Conservation (phyloP, 371 early-diverging fungal genomes). For the Mucor sp. region DNA sequence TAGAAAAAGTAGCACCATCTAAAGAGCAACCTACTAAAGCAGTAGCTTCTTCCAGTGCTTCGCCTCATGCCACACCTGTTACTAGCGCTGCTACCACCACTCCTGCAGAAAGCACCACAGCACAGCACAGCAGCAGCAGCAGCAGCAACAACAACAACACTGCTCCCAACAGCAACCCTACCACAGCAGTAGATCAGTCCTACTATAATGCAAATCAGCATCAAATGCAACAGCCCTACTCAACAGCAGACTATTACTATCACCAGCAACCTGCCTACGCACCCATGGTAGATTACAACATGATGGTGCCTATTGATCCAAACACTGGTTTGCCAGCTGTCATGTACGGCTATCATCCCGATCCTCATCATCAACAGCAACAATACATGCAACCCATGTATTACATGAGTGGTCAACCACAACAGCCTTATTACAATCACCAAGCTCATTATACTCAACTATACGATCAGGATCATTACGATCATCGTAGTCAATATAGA, state of each 20-base stretch:
- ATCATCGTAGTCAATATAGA: background rate
- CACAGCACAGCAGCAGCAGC: background rate
- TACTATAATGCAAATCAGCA: background rate
- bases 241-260: conserved; percentile 15
- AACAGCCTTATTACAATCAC: conserved; percentile 15
- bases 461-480: background rate
- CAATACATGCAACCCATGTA: conserved; percentile 24
- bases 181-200: background rate
- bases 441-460: conserved; percentile 12
- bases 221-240: background rate
- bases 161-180: background rate
- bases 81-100: background rate
- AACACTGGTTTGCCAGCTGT: conserved; percentile 14
- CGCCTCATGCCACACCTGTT: background rate
- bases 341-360: conserved; percentile 13
- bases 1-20: background rate
- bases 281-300: conserved; percentile 9
- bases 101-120: background rate
- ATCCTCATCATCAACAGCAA: conserved; percentile 5
- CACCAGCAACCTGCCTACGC: conserved; percentile 7
- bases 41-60: background rate
- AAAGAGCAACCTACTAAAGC: background rate
- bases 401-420: conserved; percentile 12
- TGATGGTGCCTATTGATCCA: conserved; percentile 22
- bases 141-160: too few relatives aligned